These are phyloP conservation scores for Noccaea caerulescens DNA, from an alignment of 345 rosid species.

Conservation along the genomic window DNA sequence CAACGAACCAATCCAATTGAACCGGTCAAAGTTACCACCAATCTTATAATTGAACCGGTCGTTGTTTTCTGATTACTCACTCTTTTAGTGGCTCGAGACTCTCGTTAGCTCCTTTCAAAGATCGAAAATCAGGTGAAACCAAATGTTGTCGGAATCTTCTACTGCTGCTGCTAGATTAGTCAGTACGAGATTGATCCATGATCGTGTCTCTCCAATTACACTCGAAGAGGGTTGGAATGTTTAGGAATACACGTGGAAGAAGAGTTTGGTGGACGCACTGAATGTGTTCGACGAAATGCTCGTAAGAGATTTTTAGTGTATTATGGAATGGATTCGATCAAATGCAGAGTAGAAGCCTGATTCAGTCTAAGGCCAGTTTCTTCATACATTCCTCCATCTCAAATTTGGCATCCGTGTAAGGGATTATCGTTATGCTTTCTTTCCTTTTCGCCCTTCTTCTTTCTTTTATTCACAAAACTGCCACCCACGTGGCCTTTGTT, in stretches of 20 bases:
- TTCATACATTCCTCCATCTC: conserved; percentile 52
- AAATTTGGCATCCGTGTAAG: neutral
- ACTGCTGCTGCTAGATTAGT: too few species aligned
- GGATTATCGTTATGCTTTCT: neutral
- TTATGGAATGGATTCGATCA: too few species aligned
- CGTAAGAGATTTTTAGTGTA: conserved; percentile 27
- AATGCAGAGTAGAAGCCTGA: neutral
- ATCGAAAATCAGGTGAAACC: too few species aligned
- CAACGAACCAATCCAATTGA: conserved; percentile 12
- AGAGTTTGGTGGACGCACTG: conserved; percentile 32
- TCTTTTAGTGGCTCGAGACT: too few species aligned
- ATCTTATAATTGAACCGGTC: neutral
- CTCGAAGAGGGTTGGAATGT: neutral
- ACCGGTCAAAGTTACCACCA: neutral
- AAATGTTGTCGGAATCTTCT: too few species aligned
- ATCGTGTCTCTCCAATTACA: too few species aligned
- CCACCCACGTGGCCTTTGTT: conserved; percentile 14
- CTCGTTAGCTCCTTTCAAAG: too few species aligned
- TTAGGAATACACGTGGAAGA: neutral
- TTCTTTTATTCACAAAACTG: conserved; percentile 28
- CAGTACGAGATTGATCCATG: too few species aligned
- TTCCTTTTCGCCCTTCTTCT: conserved; percentile 5
- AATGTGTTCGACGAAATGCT: conserved; percentile 51
- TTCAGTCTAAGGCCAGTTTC: conserved; percentile 48
- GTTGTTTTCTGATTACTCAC: neutral